A percentile compares a stretch with the other conserved stretches of the same genome.
Conservation (phyloP, 306 rosid species). For the Datisca glomerata region DNA sequence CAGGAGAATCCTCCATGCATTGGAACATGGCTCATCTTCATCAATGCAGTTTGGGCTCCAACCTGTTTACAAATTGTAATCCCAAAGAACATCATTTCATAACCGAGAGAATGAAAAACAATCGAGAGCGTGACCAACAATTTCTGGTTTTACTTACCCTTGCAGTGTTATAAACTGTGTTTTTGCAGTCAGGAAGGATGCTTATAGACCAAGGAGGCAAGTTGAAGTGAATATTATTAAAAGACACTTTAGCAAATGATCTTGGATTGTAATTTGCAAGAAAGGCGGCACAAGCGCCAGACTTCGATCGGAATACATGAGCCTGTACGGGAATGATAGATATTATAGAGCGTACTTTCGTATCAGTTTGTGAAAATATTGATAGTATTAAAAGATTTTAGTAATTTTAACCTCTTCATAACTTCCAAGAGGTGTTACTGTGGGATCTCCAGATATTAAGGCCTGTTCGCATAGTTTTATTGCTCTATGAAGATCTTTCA, state of each 20-base stretch:
- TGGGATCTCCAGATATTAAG: slow-evolving; percentile 75
- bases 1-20: slow-evolving; percentile 49
- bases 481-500: slow-evolving; percentile 89
- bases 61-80: slow-evolving; percentile 29
- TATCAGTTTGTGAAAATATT: too few species aligned
- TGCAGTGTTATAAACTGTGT: slow-evolving; percentile 80
- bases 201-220: slow-evolving; percentile 98
- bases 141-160: slow-evolving; percentile 36
- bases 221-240: slow-evolving; percentile 89
- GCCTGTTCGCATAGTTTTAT: slow-evolving; percentile 68
- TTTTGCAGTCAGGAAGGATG: slow-evolving; percentile 90
- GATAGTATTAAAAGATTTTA: slow-evolving; percentile 5
- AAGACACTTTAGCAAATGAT: slow-evolving; percentile 63
- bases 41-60: slow-evolving; percentile 89
- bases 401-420: slow-evolving; percentile 52
- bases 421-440: slow-evolving; percentile 68
- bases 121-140: background rate
- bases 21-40: slow-evolving; percentile 66
- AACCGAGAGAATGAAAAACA: background rate
- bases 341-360: too few species aligned
- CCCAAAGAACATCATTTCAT: too few species aligned
- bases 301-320: slow-evolving; percentile 56
- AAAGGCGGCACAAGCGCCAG: slow-evolving; percentile 92
- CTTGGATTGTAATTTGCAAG: slow-evolving; percentile 67
- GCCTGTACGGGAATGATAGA: slow-evolving; percentile 69